Evolutionary conservation across 148 eudicot species (phyloP), one percentile per base, ranked within the genome.

Genomic region (Fagopyrum homotropicum): DNA sequence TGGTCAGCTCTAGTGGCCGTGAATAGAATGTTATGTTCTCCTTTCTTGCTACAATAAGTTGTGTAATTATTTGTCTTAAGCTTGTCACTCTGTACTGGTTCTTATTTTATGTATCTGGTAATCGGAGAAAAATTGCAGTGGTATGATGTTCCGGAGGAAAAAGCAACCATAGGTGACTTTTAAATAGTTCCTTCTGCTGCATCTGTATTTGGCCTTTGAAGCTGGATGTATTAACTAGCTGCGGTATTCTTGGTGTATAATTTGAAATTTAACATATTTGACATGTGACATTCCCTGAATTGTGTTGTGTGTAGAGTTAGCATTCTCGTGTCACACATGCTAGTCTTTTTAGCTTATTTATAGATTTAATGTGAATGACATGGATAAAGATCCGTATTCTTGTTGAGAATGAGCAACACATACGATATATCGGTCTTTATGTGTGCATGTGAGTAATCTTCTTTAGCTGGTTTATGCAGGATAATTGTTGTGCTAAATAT

Each of bases 401-500:
- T 45, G 45, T 35, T 40, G 17, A 64, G 15, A 6, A 35, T 64
- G 46, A 64, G 46, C 5, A n/a, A 40, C 45, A 35, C 17, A 45
- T 35, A 40, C 7, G 40, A 35, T 66, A 14, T 66, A 46, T 35
- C 30, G 19, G 47, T 9, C 43, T 9, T 61, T 29, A 43, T 35
- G 71, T 35, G 16, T 66, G 16, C 46, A 0, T 61, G 15, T 29
- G 43, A 61, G 44, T 61, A 61, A 61, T 29, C 68, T 29, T 15
- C 68, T 61, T 61, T 12, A 61, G 71, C n/a, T 83, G 76, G 14
- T 76, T 79, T 79, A 70, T 89, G 88, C 99, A 96, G 99, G 89
- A 86, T 92, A 60, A 90, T 96, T 81, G 91, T 90, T 72, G 80
- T 92, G 52, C 81, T 96, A 52, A 96, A 96, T 81, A 85, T 96